Evolutionary conservation across 345 rosid genomes (phyloP).

Genomic region (Carallia brachiata): DNA sequence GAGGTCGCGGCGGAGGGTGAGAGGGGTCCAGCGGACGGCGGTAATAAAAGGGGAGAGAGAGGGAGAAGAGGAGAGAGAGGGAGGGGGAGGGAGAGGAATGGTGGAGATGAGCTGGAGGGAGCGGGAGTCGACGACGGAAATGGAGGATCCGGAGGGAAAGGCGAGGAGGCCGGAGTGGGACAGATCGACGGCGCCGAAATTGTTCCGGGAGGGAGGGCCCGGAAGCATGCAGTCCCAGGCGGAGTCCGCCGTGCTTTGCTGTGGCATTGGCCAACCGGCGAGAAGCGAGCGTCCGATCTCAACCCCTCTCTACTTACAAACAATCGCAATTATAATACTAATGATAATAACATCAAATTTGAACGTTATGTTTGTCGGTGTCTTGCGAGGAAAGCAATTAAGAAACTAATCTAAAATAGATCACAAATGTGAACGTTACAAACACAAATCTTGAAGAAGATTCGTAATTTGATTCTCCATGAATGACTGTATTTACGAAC

Average conservation of each 20-base stretch:
- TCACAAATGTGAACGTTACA: no score
- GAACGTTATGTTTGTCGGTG: no score
- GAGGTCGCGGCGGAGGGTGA: slow-evolving; percentile 70
- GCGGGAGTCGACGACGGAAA: slow-evolving; percentile 68
- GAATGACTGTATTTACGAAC: no score
- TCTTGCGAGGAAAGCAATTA: no score
- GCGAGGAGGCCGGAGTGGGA: slow-evolving; percentile 82
- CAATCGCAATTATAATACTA: no score
- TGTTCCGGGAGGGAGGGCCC: slow-evolving; percentile 90
- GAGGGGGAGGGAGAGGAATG: slow-evolving; percentile 66
- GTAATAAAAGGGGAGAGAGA: slow-evolving; percentile 83
- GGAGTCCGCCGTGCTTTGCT: slow-evolving; percentile 21
- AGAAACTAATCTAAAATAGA: no score
- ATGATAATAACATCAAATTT: no score
- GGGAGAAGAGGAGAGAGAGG: slow-evolving; percentile 32
- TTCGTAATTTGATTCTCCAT: no score
- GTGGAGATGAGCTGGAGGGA: slow-evolving; percentile 84
- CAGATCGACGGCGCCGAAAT: slow-evolving; percentile 82
- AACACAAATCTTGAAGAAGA: no score
- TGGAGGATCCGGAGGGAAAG: slow-evolving; percentile 78
- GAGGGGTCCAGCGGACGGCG: slow-evolving; percentile 83
- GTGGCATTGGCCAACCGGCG: slow-evolving; percentile 27
- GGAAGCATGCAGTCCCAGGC: slow-evolving; percentile 72
- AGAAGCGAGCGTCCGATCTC: slow-evolving; percentile 36
- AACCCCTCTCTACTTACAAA: no score